Base-by-base conservation (phyloP, 306 rosid species). In the Quercus bicolor region DNA sequence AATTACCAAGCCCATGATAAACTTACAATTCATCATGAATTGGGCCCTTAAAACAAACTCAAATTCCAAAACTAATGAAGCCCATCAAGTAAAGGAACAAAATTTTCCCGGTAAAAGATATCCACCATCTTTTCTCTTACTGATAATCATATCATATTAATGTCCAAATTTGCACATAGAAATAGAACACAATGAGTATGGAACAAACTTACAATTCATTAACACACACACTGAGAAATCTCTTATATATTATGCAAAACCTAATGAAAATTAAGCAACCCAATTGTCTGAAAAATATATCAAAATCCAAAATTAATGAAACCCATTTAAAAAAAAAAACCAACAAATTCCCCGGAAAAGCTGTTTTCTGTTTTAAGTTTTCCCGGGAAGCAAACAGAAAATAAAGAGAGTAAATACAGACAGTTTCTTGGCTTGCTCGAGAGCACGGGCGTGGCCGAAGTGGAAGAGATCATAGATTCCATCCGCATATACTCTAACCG, bases 401-500 rank as follows among this genome's bases (percentile, higher is more conserved):
- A 33, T 31, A 33, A 40, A 40, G 43, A 8, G 43, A 10, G 14
- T 48, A 48, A n/a, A 23, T 23, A 20, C 10, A 40, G 29, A 78
- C 78, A 33, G 87, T 95, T 88, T 91, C 82, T 95, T 95, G 85
- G 98, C 98, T 81, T 95, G 98, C 79, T 95, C 98, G 8, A 95
- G 98, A 52, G 98, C 93, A 70, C 98, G 91, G 79, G 98, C 98
- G 43, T 95, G 98, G 52, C 98, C 98, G 72, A 92, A 95, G 83
- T 95, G 98, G 85, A 92, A 95, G 90, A 95, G 98, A 88, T 95
- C 98, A 90, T 91, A 95, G 92, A 95, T 95, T 85, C 98, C 98
- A 81, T 95, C 98, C 21, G 98, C 98, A 76, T 95, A 95, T 37
- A 95, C 97, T 4, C 98, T 89, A 76, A 91, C 85, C 5, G 88